Evolutionary conservation across 257 asterid species (phyloP).

Genomic region (Solanum chiquidenum): DNA sequence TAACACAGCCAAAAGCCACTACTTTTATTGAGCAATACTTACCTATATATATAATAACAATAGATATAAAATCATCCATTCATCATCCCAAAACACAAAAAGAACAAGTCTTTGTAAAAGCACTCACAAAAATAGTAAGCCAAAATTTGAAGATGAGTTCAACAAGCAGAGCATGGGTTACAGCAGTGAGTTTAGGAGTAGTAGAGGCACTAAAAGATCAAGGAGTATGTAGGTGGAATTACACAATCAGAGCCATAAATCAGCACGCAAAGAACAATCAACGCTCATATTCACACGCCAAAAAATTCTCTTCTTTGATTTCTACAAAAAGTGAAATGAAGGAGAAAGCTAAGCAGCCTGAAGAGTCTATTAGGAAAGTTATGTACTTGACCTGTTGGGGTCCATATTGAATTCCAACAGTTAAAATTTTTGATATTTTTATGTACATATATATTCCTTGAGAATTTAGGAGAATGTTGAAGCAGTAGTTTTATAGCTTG

Average conservation of each 20-base stretch:
- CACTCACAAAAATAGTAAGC: not conserved
- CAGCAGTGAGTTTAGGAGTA: slow-evolving; percentile 5
- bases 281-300: slow-evolving; percentile 3
- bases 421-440: not conserved
- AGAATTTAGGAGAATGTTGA: not conserved
- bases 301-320: not conserved
- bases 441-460: not conserved
- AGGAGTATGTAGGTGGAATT: slow-evolving; percentile 14
- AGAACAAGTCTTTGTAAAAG: not conserved
- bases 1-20: not conserved
- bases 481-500: not conserved
- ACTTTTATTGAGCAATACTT: not conserved
- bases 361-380: slow-evolving; percentile 20
- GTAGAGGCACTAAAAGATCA: slow-evolving; percentile 20
- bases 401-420: not conserved
- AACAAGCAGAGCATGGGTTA: slow-evolving; percentile 15
- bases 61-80: not conserved
- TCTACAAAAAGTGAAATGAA: not conserved
- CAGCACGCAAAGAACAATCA: slow-evolving; percentile 6
- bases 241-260: not conserved
- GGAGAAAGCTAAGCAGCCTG: not conserved
- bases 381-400: slow-evolving; percentile 24
- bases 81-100: not conserved
- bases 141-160: slow-evolving; percentile 1
- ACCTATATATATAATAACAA: not conserved